Conservation (phyloP, 371 early-diverging fungal species). For the Mucor velutinosus region DNA sequence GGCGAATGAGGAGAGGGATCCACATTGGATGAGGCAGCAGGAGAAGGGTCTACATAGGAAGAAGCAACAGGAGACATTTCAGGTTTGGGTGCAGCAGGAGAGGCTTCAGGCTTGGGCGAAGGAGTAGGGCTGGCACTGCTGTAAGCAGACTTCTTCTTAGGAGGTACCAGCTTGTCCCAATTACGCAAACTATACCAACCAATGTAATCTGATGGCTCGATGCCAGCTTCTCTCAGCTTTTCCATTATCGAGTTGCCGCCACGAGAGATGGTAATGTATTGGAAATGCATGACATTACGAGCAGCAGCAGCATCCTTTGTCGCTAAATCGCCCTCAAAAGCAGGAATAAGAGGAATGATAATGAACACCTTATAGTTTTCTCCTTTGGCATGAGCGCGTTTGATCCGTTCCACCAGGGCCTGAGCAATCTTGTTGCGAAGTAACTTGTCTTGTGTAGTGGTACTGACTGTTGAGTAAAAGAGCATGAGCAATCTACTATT, state of each 20-base stretch:
- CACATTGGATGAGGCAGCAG: background rate
- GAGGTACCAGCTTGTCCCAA: conserved; percentile 58
- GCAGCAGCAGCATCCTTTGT: conserved; percentile 75
- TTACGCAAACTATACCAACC: conserved; percentile 78
- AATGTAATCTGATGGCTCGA: conserved; percentile 81
- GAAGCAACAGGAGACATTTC: background rate
- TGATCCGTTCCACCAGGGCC: conserved; percentile 76
- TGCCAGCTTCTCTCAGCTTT: conserved; percentile 63
- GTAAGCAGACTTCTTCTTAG: background rate
- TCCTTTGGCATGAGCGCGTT: conserved; percentile 68
- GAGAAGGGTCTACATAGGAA: background rate
- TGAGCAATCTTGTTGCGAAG: conserved; percentile 42
- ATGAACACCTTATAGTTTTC: conserved; percentile 84
- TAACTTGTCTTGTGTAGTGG: conserved; percentile 41
- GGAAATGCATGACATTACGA: conserved; percentile 79
- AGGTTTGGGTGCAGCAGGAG: background rate
- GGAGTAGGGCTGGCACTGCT: background rate
- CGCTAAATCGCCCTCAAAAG: conserved; percentile 84
- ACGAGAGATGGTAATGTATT: conserved; percentile 80
- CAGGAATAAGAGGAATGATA: conserved; percentile 90
- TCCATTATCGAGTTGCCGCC: conserved; percentile 75
- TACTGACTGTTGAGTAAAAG: conserved; percentile 25
- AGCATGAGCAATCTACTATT: no score
- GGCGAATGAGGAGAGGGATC: background rate
- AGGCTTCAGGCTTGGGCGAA: background rate